Evolutionary conservation across 495 filamentous ascomycete genomes (phyloP).

Genomic region (Penicillium coprophilum): DNA sequence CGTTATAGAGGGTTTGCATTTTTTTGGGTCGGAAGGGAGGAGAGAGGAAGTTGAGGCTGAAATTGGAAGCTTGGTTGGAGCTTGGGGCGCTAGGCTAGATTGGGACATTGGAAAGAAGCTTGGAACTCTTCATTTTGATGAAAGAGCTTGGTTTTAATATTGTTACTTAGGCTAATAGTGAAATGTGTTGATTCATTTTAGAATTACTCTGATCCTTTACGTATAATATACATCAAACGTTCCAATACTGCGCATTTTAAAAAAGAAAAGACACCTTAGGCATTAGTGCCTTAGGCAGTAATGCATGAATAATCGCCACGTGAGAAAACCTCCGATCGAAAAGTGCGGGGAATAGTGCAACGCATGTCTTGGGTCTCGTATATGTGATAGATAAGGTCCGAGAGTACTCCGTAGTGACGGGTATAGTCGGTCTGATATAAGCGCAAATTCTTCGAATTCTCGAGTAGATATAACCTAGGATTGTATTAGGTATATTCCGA

Average conservation of each 20-base stretch:
- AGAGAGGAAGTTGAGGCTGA: background rate
- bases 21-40: background rate
- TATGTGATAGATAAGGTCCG: too few relatives aligned
- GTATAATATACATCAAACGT: too few relatives aligned
- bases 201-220: background rate
- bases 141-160: background rate
- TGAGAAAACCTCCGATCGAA: background rate
- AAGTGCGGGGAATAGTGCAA: too few relatives aligned
- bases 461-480: too few relatives aligned
- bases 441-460: too few relatives aligned
- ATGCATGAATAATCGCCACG: background rate
- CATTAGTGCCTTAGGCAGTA: background rate
- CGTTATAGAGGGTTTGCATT: constrained; percentile 45
- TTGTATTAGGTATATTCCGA: too few relatives aligned
- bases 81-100: constrained; percentile 1
- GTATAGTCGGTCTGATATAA: too few relatives aligned
- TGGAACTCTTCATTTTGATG: background rate
- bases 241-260: too few relatives aligned
- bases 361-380: too few relatives aligned
- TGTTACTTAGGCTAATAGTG: background rate
- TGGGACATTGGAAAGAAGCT: background rate
- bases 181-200: too few relatives aligned
- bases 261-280: background rate
- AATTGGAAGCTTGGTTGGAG: background rate
- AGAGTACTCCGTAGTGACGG: too few relatives aligned